Evolutionary conservation across 768 basidiomycete species (phyloP), one percentile per base, ranked within the genome.

Genomic region (Lyophyllum shimeji): DNA sequence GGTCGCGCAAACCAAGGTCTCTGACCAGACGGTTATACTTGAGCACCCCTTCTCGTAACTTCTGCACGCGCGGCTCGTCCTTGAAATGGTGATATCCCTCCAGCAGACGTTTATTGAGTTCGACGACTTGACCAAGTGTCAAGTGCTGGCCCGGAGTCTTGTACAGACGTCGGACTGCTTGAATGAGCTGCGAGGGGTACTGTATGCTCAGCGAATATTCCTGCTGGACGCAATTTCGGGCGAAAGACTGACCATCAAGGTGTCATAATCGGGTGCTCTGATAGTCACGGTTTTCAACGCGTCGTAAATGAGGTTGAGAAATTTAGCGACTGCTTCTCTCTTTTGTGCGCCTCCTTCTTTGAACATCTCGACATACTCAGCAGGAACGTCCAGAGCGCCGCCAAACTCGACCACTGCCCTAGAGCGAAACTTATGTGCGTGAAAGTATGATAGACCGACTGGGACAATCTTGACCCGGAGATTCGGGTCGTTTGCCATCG

Each of bases 371-470:
- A 98, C 86, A 31, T 91, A 76, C 60, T 95, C 93, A 3, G 70
- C 65, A n/a, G 96, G 95, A n/a, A 98, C 92, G 64, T 93, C 90
- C 57, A 98, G 74, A 8, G 95, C 92, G 2, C 83, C 76, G 6
- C 97, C 97, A 69, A 98, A 99, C 67, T 99, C 97, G 47, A 99
- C 90, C 24, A 99, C 97, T 7, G 95, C 97, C 54, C 97, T 85
- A 13, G 95, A 97, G 31, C 97, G 88, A 78, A 98, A 99, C 59
- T 88, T 87, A 74, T 87, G 84, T 1, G 86, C 82, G 69, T 88
- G 87, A 68, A 89, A 88, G 63, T 89, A 88, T 31, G 83, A 85
- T 24, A 89, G 65, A 65, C 89, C 83, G 69, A 94, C 86, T 68
- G 95, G 85, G 67, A 95, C 95, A 59, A 99, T 93, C 70, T 93